Evolutionary conservation across 805 yeast genomes (phyloP), one percentile per base, ranked within the genome.

Genomic region (Isabelozyma heimii): DNA sequence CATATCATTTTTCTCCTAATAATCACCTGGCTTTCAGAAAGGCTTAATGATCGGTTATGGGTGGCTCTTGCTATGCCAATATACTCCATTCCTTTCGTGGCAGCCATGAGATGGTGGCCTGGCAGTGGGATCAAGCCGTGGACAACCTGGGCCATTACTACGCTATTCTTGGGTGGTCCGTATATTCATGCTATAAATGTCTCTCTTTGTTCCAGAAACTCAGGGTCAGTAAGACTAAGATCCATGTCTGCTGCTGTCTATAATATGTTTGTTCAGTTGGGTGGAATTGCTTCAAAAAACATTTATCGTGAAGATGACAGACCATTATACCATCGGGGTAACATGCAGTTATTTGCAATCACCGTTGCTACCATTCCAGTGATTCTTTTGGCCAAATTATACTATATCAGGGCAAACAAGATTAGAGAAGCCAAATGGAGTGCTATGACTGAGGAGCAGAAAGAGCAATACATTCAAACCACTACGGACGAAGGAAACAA

Each of bases 101-200:
- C 60, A 14, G 65, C 62, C 13, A 51, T 67, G 39, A 55, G 77
- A 24, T 76, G 58, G 60, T 75, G 80, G 80, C 55, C 63, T 0
- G 76, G 76, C 3, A 66, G 76, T 17, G 70, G 69, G 56, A 55
- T 55, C 2, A 52, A 67, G 37, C 53, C 59, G 2, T 76, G 81
- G 80, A 73, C 73, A 3, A 73, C 79, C 3, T 76, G 70, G 63
- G 66, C 64, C 0, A 42, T 78, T 27, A 60, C 69, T 10, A 60
- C 66, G 9, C 41, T 63, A 16, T 40, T 59, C n/a, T n/a, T 60
- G 30, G 67, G 62, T 10, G 43, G 48, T 4, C 62, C 61, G 1
- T 56, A 55, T 41, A 50, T 53, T 35, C 65, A 60, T 52, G 69
- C 70, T 5, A 62, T 65, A 20, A 51, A 60, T 48, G 67, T 62